These are phyloP conservation scores for Coniochaeta sp. DNA, from an alignment of 2,329 filamentous ascomycete species.

Conservation along the genomic window DNA sequence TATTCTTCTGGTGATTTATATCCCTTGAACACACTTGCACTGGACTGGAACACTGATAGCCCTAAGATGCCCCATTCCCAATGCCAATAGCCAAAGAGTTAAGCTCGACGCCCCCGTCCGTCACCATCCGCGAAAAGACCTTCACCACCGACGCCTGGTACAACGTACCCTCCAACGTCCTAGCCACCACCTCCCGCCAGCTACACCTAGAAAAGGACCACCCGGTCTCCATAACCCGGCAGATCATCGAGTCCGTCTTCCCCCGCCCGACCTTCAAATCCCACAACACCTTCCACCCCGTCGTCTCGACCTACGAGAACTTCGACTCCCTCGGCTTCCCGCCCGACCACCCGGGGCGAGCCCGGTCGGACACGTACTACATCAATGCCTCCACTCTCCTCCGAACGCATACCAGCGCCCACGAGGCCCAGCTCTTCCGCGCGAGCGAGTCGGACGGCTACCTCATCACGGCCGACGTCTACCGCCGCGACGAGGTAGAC, in stretches of 20 bases:
- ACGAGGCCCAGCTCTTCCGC: conserved; percentile 78
- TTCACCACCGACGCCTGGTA: conserved; percentile 75
- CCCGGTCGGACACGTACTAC: conserved; percentile 90
- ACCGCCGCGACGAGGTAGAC: conserved; percentile 90
- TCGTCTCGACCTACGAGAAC: conserved; percentile 80
- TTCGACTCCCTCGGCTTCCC: conserved; percentile 97
- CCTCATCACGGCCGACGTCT: conserved; percentile 90
- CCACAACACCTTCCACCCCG: conserved; percentile 72
- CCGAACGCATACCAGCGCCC: conserved; percentile 89
- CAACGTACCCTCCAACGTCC: conserved; percentile 72
- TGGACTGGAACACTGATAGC: neutral
- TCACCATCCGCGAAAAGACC: conserved; percentile 54
- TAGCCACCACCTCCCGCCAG: conserved; percentile 64
- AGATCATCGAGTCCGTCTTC: conserved; percentile 88
- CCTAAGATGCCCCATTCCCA: neutral
- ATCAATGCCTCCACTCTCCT: conserved; percentile 77
- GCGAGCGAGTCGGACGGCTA: conserved; percentile 69
- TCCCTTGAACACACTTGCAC: too few species aligned
- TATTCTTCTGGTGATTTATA: conserved; percentile 2
- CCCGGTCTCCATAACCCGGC: conserved; percentile 81
- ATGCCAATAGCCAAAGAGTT: conserved; percentile 2
- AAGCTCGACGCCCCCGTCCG: conserved; percentile 21
- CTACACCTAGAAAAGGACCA: conserved; percentile 91
- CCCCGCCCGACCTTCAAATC: conserved; percentile 64
- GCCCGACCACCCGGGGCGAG: conserved; percentile 77